Evolutionary conservation across 2,329 filamentous ascomycete species (phyloP).

Genomic region (Phaeophleospora eucalypticola): DNA sequence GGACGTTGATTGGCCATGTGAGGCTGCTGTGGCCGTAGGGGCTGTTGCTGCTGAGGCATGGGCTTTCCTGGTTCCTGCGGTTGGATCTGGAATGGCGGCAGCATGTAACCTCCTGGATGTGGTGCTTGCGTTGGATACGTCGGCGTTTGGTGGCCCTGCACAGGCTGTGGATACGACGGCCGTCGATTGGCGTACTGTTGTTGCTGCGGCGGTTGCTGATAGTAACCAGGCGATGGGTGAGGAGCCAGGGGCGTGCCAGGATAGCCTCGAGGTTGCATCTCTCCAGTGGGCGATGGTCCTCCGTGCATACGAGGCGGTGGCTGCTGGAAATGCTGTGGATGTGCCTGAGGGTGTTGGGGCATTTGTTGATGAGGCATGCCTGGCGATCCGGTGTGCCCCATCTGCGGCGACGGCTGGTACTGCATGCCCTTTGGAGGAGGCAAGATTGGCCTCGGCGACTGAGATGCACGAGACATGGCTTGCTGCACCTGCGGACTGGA

Average conservation of each 20-base stretch:
- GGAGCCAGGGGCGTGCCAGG: slow-evolving; percentile 23
- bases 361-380: slow-evolving; percentile 15
- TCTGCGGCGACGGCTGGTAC: slow-evolving; percentile 25
- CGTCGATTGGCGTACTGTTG: slow-evolving; percentile 23
- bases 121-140: slow-evolving; percentile 32
- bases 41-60: slow-evolving; percentile 17
- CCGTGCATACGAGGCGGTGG: slow-evolving; percentile 20
- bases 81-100: slow-evolving; percentile 46
- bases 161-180: slow-evolving; percentile 28
- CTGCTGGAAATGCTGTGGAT: slow-evolving; percentile 27
- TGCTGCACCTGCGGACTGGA: slow-evolving; percentile 33
- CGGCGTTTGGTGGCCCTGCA: slow-evolving; percentile 27
- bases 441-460: slow-evolving; percentile 36
- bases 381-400: slow-evolving; percentile 32
- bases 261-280: slow-evolving; percentile 14
- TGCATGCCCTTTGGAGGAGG: slow-evolving; percentile 36
- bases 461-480: slow-evolving; percentile 29
- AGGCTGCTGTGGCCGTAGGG: slow-evolving; percentile 16
- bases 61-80: slow-evolving; percentile 39
- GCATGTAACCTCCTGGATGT: slow-evolving; percentile 42
- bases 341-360: slow-evolving; percentile 27
- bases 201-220: slow-evolving; percentile 26
- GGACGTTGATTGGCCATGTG: slow-evolving; percentile 9
- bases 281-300: slow-evolving; percentile 17
- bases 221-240: slow-evolving; percentile 30